These are phyloP conservation scores for Phytopythium boreale DNA, from an alignment of 352 stramenopile genomes.

Conservation along the genomic window DNA sequence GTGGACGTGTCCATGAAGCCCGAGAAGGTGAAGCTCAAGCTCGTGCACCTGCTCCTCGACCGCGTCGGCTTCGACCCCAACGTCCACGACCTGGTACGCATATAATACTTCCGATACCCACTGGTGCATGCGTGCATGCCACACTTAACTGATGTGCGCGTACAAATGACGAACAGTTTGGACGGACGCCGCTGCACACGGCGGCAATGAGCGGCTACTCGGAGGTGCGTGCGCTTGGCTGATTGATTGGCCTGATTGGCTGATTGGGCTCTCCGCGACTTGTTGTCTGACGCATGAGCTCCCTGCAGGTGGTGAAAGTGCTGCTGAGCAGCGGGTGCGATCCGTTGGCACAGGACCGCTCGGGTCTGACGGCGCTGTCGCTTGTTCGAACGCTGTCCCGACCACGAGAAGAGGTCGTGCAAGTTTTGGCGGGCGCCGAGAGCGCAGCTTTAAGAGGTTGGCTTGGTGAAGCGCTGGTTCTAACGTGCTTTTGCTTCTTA, in stretches of 20 bases:
- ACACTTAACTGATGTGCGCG: background rate
- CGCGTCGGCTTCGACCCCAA: slow-evolving; percentile 72
- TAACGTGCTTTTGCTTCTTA: background rate
- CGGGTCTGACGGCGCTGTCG: slow-evolving; percentile 63
- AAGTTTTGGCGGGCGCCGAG: slow-evolving; percentile 52
- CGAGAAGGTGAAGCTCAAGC: slow-evolving; percentile 63
- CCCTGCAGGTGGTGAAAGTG: slow-evolving; percentile 38
- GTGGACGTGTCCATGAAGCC: slow-evolving; percentile 65
- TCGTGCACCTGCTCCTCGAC: slow-evolving; percentile 64
- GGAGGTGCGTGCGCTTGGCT: slow-evolving; percentile 27
- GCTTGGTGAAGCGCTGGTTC: background rate
- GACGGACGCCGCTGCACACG: slow-evolving; percentile 67
- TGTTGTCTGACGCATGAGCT: background rate
- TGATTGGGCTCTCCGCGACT: background rate
- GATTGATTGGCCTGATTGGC: background rate
- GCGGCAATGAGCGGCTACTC: slow-evolving; percentile 62
- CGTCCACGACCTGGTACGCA: slow-evolving; percentile 50
- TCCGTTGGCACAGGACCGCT: slow-evolving; percentile 42
- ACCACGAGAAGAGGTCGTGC: slow-evolving; percentile 60
- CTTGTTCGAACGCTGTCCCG: slow-evolving; percentile 63
- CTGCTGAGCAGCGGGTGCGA: slow-evolving; percentile 54
- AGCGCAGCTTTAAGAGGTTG: slow-evolving; percentile 17
- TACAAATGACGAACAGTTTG: slow-evolving; percentile 37
- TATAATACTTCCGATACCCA: background rate
- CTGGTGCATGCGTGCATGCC: background rate